Base-by-base conservation (phyloP, 768 basidiomycete genomes). In the Favolaschia claudopus region DNA sequence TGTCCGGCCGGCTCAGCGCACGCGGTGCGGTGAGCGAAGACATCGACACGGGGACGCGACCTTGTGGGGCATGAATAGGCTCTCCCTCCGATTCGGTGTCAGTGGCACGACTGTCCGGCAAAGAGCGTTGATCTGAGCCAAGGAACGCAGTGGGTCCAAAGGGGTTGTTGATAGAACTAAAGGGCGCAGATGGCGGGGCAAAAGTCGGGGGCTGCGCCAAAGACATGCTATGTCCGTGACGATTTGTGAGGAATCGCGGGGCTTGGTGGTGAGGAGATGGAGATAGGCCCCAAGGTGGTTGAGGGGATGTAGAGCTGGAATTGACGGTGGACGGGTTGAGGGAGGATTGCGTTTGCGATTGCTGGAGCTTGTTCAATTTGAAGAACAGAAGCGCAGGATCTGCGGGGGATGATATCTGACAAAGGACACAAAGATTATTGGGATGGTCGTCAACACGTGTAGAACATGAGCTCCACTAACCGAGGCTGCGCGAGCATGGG, bases 401-500 rank as follows among this genome's bases (percentile, higher is more conserved):
- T 5, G 92, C 92, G 27, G 93, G 92, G n/a, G 92, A 93, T 2
- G 93, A 94, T 74, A 94, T 91, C 93, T 95, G 67, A 22, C 57
- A 42, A 39, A 22, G 28, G 19, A 29, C 29, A 53, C 52, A 47
- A 45, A 40, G 33, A 54, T 66, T 55, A 59, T 47, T 46, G 59
- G 42, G 39, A 66, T 66, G 72, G 66, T 69, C n/a, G n/a, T n/a
- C 69, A 66, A 62, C 55, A 62, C 70, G 66, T 63, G 59, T 48
- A 59, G 38, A 60, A 50, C 66, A 43, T 58, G 36, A 55, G 43
- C 64, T 51, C 65, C 55, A 85, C 87, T 64, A 72, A 94, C 93
- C 63, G 92, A 94, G 52, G 92, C 89, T 58, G 93, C 91, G 58
- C 93, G 86, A 43, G 87, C 89, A 71, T 93, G 92, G 31, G 90